Base-by-base conservation (phyloP, 306 rosid species). In the Rubus parviflorus region DNA sequence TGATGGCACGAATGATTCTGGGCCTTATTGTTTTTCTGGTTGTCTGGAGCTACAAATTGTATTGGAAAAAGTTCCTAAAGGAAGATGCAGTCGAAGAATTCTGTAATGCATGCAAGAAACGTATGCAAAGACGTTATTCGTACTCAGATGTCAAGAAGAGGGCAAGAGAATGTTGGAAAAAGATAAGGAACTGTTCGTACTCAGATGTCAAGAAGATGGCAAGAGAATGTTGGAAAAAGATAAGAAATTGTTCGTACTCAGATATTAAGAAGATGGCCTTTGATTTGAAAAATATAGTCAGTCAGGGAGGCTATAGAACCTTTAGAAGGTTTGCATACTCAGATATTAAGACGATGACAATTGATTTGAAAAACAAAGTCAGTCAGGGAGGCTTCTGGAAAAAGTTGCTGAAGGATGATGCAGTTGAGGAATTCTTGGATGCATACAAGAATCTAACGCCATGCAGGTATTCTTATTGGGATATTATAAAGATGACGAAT, bases 1-100 rank as follows among this genome's bases (percentile, higher is more conserved):
- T 71, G 46, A 71, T 19, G 75, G 76, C 38, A 41, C 76, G 76
- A 53, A 72, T 53, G 75, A 53, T 12, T 10, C 65, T 72, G 11
- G 48, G 64, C 2, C 0, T 37, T n/a, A 0, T n/a, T 40, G 19
- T 72, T 53, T 38, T 72, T 25, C 0, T 53, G 65, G 38, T 23
- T 38, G 17, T 72, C 64, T 49, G 45, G 3, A 8, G 75, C 47
- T 71, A 71, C 75, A 71, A 71, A 71, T 30, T 71, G 35, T 51
- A 51, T 54, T 71, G 63, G 75, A 37, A 5, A 51, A 17, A 4
- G 75, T 35, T 71, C 15, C 35, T 22, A 10, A 11, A 9, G 38
- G 64, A 58, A 8, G 16, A 58, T 58, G 53, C 53, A 48, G 53
- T 48, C 10, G 53, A 48, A 13, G 15, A 48, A 10, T 48, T 48